phyloP scores from a whole-genome alignment of 805 yeast species.

The Teunomyces tritomae region DNA sequence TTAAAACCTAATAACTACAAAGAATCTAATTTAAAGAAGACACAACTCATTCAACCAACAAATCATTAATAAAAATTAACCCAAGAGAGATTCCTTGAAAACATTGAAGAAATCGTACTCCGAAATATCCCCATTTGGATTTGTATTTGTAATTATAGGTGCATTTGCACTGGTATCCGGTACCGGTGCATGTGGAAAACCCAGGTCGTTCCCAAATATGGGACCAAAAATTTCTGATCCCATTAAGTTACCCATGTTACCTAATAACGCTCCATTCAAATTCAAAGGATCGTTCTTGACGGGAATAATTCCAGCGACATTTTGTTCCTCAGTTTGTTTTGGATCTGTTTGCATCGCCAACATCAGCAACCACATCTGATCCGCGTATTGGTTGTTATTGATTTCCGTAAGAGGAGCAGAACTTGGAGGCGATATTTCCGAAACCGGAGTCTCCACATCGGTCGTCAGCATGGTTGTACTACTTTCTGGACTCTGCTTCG shows the following conservation, averaged over 20 bases:
- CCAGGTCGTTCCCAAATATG: not conserved
- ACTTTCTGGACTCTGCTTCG: constrained; percentile 3
- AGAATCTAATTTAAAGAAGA: too few species aligned
- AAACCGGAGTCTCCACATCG: not conserved
- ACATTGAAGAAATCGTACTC: constrained; percentile 2
- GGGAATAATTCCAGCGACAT: not conserved
- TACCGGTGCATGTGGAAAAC: not conserved
- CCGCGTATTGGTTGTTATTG: constrained; percentile 7
- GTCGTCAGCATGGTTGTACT: not conserved
- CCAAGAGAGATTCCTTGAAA: not conserved
- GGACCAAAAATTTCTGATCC: not conserved
- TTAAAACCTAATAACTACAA: not conserved
- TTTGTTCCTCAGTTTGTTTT: not conserved
- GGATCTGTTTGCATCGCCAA: constrained; percentile 8
- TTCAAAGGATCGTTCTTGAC: not conserved
- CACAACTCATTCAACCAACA: not conserved
- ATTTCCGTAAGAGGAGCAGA: not conserved
- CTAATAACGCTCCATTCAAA: not conserved
- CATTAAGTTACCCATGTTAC: not conserved
- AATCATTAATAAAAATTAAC: not conserved
- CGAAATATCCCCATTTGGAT: not conserved
- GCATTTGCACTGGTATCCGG: not conserved
- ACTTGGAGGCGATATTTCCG: not conserved
- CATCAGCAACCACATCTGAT: constrained; percentile 13
- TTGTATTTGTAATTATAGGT: not conserved